Evolutionary conservation across 345 rosid species (phyloP), one percentile per base, ranked within the genome.

Genomic region (Eucalyptus viminalis): DNA sequence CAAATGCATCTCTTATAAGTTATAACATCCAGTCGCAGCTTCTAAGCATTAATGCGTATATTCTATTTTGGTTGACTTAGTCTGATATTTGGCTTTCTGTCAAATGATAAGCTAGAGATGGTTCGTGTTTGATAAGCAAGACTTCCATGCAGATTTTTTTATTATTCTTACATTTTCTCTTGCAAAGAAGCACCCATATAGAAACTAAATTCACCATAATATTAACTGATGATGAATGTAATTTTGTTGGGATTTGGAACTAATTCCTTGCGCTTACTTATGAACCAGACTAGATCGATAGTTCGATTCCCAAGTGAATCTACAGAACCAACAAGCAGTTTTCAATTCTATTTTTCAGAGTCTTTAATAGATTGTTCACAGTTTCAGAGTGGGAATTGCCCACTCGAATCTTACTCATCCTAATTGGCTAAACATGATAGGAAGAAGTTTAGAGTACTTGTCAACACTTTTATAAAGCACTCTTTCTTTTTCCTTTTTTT

Each of bases 251-350:
- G 27, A 56, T 22, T 56, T 9, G 15, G 14, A 12, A 60, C 1
- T 6, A 0, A 13, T 12, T 27, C 31, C 7, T 11, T 60, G 16
- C 16, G 6, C 4, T 29, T 9, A 60, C 16, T 11, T 6, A 1
- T 4, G 16, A 27, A 60, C 2, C 1, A 1, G 8, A 60, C 31
- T 11, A 27, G 2, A 25, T 11, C 1, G 0, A 27, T 1, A 11
- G 0, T 60, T 1, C 0, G 1, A 8, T 25, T 58, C 14, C 14
- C 2, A 0, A 11, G 14, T 24, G 4, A 12, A 27, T 60, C 8
- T 27, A 60, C 0, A 29, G 0, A 27, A 60, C 2, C 4, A 27
- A 60, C 14, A 6, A 3, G 31, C 8, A 13, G 0, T 27, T 60
- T 12, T 60, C 9, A 3, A 6, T 60, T 60, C 2, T 3, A 27